phyloP scores from a whole-genome alignment of 208 protist species.

The Leishmania mexicana region DNA sequence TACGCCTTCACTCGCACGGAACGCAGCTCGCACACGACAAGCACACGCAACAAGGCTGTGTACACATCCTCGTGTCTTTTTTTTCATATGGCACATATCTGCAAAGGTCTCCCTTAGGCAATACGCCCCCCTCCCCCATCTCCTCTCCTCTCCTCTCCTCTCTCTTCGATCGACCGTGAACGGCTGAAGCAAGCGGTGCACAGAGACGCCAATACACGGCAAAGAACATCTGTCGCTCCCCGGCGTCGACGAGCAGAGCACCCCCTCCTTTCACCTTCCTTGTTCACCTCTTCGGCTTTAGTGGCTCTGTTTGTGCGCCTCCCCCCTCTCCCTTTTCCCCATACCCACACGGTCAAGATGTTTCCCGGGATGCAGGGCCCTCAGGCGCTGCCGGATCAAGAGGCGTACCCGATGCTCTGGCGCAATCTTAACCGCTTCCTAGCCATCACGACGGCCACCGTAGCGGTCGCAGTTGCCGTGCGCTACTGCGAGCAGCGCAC shows the following conservation, averaged over 20 bases:
- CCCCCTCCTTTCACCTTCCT: neutral
- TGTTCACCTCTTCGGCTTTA: neutral
- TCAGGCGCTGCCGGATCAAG: constrained; percentile 69
- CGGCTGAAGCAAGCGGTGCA: neutral
- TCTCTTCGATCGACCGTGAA: neutral
- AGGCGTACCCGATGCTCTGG: constrained; percentile 74
- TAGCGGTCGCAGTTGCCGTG: constrained; percentile 53
- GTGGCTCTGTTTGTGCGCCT: too few species aligned
- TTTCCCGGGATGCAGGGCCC: constrained; percentile 80
- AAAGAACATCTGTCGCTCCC: neutral
- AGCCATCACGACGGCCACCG: constrained; percentile 43
- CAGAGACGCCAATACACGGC: neutral
- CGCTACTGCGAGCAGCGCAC: constrained; percentile 72
- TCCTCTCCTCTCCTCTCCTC: neutral
- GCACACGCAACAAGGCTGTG: neutral
- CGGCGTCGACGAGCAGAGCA: neutral
- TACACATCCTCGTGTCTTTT: too few species aligned
- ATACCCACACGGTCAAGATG: constrained; percentile 33
- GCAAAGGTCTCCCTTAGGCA: neutral
- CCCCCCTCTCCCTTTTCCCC: too few species aligned
- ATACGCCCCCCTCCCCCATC: neutral
- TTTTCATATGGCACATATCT: neutral
- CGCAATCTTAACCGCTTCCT: constrained; percentile 75
- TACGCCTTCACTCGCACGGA: neutral
- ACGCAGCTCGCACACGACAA: neutral